These are phyloP conservation scores for Metschnikowia noctiluminum DNA, from an alignment of 805 yeast genomes.

Conservation along the genomic window DNA sequence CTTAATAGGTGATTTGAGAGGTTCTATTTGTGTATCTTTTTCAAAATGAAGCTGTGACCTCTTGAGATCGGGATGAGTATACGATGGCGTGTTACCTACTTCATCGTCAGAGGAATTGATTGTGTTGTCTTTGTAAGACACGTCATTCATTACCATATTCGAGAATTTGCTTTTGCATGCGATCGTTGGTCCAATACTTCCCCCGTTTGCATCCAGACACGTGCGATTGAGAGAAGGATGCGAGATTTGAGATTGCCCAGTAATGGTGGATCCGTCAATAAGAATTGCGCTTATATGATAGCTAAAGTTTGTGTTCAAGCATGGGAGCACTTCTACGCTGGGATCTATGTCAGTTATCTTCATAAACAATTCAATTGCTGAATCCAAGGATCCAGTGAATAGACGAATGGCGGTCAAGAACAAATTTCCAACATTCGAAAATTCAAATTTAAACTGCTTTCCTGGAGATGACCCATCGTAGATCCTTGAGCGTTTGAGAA, in stretches of 20 bases:
- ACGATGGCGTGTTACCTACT: constrained; percentile 64
- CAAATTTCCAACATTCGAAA: constrained; percentile 83
- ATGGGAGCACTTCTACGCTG: constrained; percentile 62
- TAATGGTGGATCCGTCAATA: constrained; percentile 64
- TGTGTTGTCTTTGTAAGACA: neutral
- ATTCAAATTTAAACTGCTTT: constrained; percentile 64
- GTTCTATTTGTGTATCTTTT: constrained; percentile 50
- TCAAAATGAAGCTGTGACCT: constrained; percentile 72
- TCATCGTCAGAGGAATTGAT: constrained; percentile 29
- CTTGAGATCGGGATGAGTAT: constrained; percentile 74
- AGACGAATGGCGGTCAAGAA: constrained; percentile 78
- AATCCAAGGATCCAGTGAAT: constrained; percentile 79
- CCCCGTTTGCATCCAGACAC: constrained; percentile 20
- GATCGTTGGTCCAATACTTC: neutral
- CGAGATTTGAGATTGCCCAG: constrained; percentile 92
- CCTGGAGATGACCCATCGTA: constrained; percentile 24
- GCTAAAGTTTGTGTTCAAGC: constrained; percentile 78
- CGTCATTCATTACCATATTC: neutral
- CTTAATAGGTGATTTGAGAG: constrained; percentile 70
- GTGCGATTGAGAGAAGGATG: constrained; percentile 55
- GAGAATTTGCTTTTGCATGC: neutral
- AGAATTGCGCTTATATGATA: constrained; percentile 81
- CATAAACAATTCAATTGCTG: constrained; percentile 73
- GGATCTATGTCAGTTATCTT: constrained; percentile 60
- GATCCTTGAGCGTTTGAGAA: constrained; percentile 59